These are phyloP conservation scores for Camellia lanceoleosa DNA, from an alignment of 148 eudicot species.

Conservation along the genomic window DNA sequence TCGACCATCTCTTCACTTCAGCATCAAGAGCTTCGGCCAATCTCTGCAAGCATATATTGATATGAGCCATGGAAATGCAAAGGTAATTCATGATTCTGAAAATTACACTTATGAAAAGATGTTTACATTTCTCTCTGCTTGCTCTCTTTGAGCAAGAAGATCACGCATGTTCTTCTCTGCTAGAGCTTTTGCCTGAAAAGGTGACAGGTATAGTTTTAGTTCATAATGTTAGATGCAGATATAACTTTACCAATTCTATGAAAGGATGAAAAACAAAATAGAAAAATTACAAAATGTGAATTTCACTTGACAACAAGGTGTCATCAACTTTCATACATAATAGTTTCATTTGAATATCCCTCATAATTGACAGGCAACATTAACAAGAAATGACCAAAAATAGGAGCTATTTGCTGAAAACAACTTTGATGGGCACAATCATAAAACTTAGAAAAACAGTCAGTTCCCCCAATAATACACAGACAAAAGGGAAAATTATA, in stretches of 20 bases:
- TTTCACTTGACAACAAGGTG: background rate
- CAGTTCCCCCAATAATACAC: background rate
- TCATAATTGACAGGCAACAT: background rate
- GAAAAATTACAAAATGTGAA: background rate
- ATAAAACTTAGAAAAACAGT: background rate
- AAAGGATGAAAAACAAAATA: constrained; percentile 10
- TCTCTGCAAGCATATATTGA: constrained; percentile 47
- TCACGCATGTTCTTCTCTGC: constrained; percentile 95
- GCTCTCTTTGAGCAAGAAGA: constrained; percentile 79
- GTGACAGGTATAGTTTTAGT: constrained; percentile 9
- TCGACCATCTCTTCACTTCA: constrained; percentile 97
- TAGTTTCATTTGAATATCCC: background rate
- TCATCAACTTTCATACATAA: background rate
- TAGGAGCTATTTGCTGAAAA: too few relatives aligned
- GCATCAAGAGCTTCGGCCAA: constrained; percentile 86
- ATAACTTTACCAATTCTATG: background rate
- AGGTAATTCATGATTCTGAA: constrained; percentile 4
- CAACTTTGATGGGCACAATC: background rate
- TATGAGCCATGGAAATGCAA: constrained; percentile 15
- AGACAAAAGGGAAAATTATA: too few relatives aligned
- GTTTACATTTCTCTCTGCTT: constrained; percentile 80
- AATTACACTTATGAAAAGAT: constrained; percentile 11
- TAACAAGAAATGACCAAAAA: background rate
- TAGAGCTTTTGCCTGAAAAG: constrained; percentile 83
- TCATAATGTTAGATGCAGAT: background rate